A percentile compares a stretch with the other conserved stretches of the same genome.
Conservation (phyloP, 352 stramenopile species). For the Pythium volutum region DNA sequence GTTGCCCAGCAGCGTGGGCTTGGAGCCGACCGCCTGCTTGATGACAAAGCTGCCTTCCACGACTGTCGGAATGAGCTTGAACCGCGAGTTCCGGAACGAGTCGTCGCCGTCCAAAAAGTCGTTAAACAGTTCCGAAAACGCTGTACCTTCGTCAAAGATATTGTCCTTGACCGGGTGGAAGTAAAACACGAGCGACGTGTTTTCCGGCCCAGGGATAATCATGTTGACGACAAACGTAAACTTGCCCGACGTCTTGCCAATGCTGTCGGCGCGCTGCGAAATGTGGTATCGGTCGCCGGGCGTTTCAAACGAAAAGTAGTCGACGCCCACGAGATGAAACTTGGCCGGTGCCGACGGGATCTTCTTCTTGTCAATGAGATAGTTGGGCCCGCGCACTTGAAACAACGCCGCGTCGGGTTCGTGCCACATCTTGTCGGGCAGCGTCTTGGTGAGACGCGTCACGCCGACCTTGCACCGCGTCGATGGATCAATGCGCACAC, state of each 20-base stretch:
- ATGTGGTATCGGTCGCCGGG: slow-evolving; percentile 75
- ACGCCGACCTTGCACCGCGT: slow-evolving; percentile 58
- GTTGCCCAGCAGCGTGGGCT: slow-evolving; percentile 95
- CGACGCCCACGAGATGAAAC: slow-evolving; percentile 81
- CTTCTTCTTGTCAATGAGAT: slow-evolving; percentile 90
- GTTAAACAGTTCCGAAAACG: slow-evolving; percentile 87
- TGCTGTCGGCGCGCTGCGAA: slow-evolving; percentile 59
- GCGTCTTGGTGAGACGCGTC: slow-evolving; percentile 59
- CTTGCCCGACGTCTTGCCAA: slow-evolving; percentile 65
- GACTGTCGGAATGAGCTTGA: slow-evolving; percentile 98
- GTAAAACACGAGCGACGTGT: slow-evolving; percentile 85
- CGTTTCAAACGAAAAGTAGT: slow-evolving; percentile 77
- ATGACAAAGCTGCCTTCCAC: slow-evolving; percentile 98
- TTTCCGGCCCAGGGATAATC: slow-evolving; percentile 81
- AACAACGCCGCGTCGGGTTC: slow-evolving; percentile 82
- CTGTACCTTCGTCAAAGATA: slow-evolving; percentile 83
- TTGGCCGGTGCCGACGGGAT: slow-evolving; percentile 58
- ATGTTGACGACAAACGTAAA: slow-evolving; percentile 91
- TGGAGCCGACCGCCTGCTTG: slow-evolving; percentile 92
- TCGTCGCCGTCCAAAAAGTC: slow-evolving; percentile 94
- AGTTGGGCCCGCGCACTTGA: slow-evolving; percentile 84
- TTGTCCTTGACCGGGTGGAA: slow-evolving; percentile 78
- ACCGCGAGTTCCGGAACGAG: slow-evolving; percentile 93
- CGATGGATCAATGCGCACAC: slow-evolving; percentile 57
- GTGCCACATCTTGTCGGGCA: slow-evolving; percentile 82